Evolutionary conservation across 768 basidiomycete species (phyloP).

Genomic region (Gymnopilus junonius): DNA sequence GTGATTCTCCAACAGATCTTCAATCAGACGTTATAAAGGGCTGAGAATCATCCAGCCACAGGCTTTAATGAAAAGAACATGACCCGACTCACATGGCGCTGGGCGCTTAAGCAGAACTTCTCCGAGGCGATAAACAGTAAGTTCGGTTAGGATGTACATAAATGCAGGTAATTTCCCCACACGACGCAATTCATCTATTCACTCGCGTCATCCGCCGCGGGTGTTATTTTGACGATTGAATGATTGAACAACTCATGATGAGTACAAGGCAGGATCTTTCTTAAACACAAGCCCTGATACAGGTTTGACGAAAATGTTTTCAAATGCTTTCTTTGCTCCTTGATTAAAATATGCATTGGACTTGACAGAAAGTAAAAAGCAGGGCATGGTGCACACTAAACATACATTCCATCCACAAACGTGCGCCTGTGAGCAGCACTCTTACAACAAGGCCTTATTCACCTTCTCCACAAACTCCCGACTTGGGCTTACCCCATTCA

Average conservation of each 20-base stretch:
- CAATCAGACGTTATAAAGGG: neutral
- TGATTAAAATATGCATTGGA: no score
- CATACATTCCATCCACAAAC: neutral
- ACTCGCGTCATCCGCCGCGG: no score
- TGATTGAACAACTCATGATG: no score
- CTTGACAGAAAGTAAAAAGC: neutral
- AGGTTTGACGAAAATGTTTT: no score
- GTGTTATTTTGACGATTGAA: no score
- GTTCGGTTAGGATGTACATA: no score
- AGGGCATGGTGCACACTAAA: neutral
- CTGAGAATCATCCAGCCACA: neutral
- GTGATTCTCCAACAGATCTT: neutral
- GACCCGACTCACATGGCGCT: neutral
- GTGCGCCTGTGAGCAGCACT: no score
- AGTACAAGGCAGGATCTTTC: no score
- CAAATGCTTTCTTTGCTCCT: no score
- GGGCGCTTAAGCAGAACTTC: neutral
- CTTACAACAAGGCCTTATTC: constrained; percentile 8
- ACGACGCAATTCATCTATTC: no score
- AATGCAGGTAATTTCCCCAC: no score
- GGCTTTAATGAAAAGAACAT: neutral
- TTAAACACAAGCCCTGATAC: no score
- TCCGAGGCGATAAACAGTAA: neutral
- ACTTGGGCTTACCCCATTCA: neutral
- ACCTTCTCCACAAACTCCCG: constrained; percentile 17